Evolutionary conservation across 23 red algal genomes (phyloP).

Genomic region (Pyropia haitanensis): DNA sequence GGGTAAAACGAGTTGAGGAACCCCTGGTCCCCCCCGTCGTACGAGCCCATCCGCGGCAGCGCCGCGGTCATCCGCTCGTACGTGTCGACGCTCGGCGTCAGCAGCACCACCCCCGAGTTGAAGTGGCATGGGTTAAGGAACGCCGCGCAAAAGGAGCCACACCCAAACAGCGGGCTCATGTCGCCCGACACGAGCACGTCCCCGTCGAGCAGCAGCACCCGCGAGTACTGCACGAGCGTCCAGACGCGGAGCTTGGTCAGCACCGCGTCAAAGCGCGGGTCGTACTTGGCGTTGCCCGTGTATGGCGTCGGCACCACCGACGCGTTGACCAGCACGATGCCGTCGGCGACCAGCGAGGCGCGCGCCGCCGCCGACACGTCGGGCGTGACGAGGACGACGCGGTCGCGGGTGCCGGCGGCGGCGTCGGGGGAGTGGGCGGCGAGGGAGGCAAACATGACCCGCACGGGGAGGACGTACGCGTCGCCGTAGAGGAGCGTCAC

Average conservation of each 20-base stretch:
- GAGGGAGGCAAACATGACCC: slow-evolving; percentile 73
- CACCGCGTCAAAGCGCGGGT: slow-evolving; percentile 57
- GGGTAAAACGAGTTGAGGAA: slow-evolving; percentile 84
- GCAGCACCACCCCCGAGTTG: slow-evolving; percentile 78
- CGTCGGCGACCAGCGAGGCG: slow-evolving; percentile 33
- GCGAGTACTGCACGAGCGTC: slow-evolving; percentile 42
- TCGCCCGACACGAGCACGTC: slow-evolving; percentile 66
- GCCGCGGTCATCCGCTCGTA: slow-evolving; percentile 45
- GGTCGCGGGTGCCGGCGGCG: slow-evolving; percentile 5
- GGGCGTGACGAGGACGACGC: slow-evolving; percentile 52
- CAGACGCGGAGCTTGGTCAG: slow-evolving; percentile 85
- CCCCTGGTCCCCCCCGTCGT: slow-evolving; percentile 94
- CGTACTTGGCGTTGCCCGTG: slow-evolving; percentile 17
- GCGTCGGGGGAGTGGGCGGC: slow-evolving; percentile 54
- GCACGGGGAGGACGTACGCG: slow-evolving; percentile 60
- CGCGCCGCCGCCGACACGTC: slow-evolving; percentile 44
- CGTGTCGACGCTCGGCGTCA: slow-evolving; percentile 35
- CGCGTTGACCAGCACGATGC: slow-evolving; percentile 35
- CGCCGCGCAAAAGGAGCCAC: slow-evolving; percentile 67
- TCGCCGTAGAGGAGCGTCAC: slow-evolving; percentile 80
- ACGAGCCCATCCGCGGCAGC: slow-evolving; percentile 51
- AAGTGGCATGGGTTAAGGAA: slow-evolving; percentile 92
- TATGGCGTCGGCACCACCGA: slow-evolving; percentile 58
- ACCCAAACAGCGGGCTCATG: slow-evolving; percentile 51
- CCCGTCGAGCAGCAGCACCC: slow-evolving; percentile 72